These are phyloP conservation scores for Fusarium denticulatum DNA, from an alignment of 2,329 filamentous ascomycete genomes.

Conservation along the genomic window DNA sequence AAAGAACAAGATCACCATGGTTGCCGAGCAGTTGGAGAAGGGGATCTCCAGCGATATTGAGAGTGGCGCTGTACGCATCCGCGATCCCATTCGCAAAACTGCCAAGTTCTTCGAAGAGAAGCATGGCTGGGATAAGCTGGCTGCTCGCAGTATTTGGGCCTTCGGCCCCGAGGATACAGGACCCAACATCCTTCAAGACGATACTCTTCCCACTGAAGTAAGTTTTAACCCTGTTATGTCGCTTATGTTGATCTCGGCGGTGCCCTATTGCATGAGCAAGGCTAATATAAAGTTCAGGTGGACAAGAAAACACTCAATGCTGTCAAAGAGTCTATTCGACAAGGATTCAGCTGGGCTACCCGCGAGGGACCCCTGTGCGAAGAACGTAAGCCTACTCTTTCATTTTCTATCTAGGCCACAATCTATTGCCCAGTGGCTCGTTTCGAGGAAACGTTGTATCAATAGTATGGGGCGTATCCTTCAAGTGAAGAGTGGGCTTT, in stretches of 20 bases:
- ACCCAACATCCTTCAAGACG: conserved; percentile 95
- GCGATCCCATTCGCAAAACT: conserved; percentile 90
- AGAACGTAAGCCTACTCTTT: conserved; percentile 76
- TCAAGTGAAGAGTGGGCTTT: conserved; percentile 35
- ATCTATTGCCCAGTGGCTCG: conserved; percentile 9
- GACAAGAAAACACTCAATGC: conserved; percentile 90
- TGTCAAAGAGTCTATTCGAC: conserved; percentile 90
- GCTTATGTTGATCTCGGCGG: not conserved
- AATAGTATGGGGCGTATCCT: conserved; percentile 5
- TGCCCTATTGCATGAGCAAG: conserved; percentile 8
- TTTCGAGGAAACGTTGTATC: conserved; percentile 6
- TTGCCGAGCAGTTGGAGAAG: conserved; percentile 93
- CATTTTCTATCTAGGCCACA: not conserved
- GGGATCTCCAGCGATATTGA: conserved; percentile 97
- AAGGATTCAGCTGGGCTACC: conserved; percentile 97
- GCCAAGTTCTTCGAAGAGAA: conserved; percentile 98
- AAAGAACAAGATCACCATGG: conserved; percentile 99
- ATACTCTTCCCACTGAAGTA: conserved; percentile 89
- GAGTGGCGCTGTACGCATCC: conserved; percentile 87
- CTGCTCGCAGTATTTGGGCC: conserved; percentile 95
- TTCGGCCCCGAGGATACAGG: conserved; percentile 96
- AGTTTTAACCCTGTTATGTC: conserved; percentile 40
- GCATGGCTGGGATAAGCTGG: conserved; percentile 96
- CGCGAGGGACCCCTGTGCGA: conserved; percentile 96
- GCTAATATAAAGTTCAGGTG: conserved; percentile 61